Percentiles rank a stretch among this genome's conserved stretches.
Conservation (phyloP, 2,329 filamentous ascomycete species). For the Esteya vermicola region DNA sequence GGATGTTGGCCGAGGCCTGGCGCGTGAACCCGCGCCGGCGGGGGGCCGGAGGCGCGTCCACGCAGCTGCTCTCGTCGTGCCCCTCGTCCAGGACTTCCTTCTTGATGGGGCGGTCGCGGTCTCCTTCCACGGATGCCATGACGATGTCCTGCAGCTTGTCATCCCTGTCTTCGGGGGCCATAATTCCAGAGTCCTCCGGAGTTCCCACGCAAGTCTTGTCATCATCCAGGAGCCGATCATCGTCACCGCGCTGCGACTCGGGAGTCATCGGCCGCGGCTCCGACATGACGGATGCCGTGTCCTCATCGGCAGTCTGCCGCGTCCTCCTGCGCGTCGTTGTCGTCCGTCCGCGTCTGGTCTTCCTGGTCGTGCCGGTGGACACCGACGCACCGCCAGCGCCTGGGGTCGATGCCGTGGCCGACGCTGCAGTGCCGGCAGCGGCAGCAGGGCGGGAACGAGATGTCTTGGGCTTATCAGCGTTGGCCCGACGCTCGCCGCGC, state of each 20-base stretch:
- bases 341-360: constrained; percentile 12
- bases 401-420: constrained; percentile 13
- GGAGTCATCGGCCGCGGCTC: constrained; percentile 45
- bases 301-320: constrained; percentile 24
- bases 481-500: constrained; percentile 65
- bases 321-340: constrained; percentile 22
- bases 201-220: constrained; percentile 8
- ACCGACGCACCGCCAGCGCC: neutral
- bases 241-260: constrained; percentile 27
- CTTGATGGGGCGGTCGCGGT: constrained; percentile 25
- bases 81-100: constrained; percentile 32
- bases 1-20: constrained; percentile 43
- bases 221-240: constrained; percentile 8
- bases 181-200: constrained; percentile 3
- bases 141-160: constrained; percentile 17
- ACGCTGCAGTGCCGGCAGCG: constrained; percentile 11
- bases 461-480: constrained; percentile 36
- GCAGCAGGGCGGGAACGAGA: constrained; percentile 23
- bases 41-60: constrained; percentile 1
- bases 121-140: constrained; percentile 33
- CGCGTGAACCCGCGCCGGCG: constrained; percentile 36
- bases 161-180: constrained; percentile 17
- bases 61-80: constrained; percentile 15
- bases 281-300: constrained; percentile 18
- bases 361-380: constrained; percentile 4